Evolutionary conservation across 768 basidiomycete species (phyloP).

Genomic region (Boletellus ananas): DNA sequence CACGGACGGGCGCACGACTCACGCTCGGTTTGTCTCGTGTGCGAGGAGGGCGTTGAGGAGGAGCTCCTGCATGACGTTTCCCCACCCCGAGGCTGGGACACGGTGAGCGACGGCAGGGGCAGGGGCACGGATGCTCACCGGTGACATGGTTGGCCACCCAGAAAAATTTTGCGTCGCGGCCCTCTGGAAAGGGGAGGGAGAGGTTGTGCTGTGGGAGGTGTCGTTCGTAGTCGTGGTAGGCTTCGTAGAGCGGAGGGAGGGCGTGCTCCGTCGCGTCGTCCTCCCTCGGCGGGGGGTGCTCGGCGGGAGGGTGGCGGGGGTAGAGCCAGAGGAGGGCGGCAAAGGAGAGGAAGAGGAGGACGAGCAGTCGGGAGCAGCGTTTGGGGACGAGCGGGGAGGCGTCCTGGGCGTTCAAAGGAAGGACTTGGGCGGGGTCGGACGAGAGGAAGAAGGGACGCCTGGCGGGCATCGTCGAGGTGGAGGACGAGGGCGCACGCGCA

Average conservation of each 20-base stretch:
- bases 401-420: slow-evolving; percentile 18
- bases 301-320: background rate
- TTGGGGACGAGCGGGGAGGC: background rate
- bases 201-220: slow-evolving; percentile 44
- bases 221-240: slow-evolving; percentile 42
- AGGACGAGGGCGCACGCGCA: background rate
- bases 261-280: slow-evolving; percentile 1
- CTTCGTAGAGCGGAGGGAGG: slow-evolving; percentile 44
- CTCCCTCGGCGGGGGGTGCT: slow-evolving; percentile 2
- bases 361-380: slow-evolving; percentile 13
- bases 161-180: slow-evolving; percentile 40
- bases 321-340: slow-evolving; percentile 18
- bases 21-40: slow-evolving; percentile 46
- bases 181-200: slow-evolving; percentile 38
- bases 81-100: slow-evolving; percentile 50
- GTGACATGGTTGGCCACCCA: slow-evolving; percentile 48
- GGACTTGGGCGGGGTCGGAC: slow-evolving; percentile 1
- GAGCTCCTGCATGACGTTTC: slow-evolving; percentile 59
- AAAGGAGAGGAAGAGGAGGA: slow-evolving; percentile 8
- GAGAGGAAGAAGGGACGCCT: too few species aligned
- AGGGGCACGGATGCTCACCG: slow-evolving; percentile 24
- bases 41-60: slow-evolving; percentile 50
- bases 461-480: background rate
- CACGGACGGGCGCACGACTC: slow-evolving; percentile 17
- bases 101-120: background rate